Percentiles rank a stretch among this genome's conserved stretches.
phyloP scores from a whole-genome alignment of 2,329 filamentous ascomycete species.

The Pseudocercospora macadamiae region DNA sequence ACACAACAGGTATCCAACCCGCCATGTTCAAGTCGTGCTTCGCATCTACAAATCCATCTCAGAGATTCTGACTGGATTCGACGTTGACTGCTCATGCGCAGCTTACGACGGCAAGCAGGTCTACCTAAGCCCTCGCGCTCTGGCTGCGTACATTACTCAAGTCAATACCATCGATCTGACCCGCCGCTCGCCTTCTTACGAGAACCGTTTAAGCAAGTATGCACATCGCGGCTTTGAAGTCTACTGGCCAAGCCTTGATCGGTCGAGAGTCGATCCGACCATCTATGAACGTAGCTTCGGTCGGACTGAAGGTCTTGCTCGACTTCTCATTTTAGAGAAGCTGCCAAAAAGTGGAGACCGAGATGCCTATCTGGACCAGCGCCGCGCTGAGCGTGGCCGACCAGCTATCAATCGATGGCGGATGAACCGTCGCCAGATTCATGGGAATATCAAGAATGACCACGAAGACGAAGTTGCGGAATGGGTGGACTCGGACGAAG shows the following conservation, averaged over 20 bases:
- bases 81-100: slow-evolving; percentile 81
- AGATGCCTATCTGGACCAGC: slow-evolving; percentile 70
- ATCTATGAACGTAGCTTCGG: slow-evolving; percentile 83
- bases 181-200: slow-evolving; percentile 81
- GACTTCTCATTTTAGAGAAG: slow-evolving; percentile 77
- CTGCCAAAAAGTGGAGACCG: slow-evolving; percentile 70
- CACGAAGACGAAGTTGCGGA: slow-evolving; percentile 82
- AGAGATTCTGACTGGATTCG: slow-evolving; percentile 85
- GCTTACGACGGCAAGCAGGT: slow-evolving; percentile 82
- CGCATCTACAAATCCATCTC: slow-evolving; percentile 82
- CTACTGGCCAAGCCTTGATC: slow-evolving; percentile 74
- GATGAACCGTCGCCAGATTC: slow-evolving; percentile 48
- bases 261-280: slow-evolving; percentile 77
- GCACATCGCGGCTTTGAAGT: slow-evolving; percentile 83
- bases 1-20: slow-evolving; percentile 57
- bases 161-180: slow-evolving; percentile 78
- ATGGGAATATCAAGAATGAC: slow-evolving; percentile 74
- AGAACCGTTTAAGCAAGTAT: slow-evolving; percentile 85
- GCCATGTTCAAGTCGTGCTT: slow-evolving; percentile 84
- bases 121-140: slow-evolving; percentile 74
- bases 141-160: slow-evolving; percentile 80
- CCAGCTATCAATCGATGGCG: slow-evolving; percentile 55
- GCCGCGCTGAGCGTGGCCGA: slow-evolving; percentile 72
- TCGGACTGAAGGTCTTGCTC: slow-evolving; percentile 74
- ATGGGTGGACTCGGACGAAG: slow-evolving; percentile 75